Base-by-base conservation (phyloP, 306 rosid species). In the Vigna unguiculata region DNA sequence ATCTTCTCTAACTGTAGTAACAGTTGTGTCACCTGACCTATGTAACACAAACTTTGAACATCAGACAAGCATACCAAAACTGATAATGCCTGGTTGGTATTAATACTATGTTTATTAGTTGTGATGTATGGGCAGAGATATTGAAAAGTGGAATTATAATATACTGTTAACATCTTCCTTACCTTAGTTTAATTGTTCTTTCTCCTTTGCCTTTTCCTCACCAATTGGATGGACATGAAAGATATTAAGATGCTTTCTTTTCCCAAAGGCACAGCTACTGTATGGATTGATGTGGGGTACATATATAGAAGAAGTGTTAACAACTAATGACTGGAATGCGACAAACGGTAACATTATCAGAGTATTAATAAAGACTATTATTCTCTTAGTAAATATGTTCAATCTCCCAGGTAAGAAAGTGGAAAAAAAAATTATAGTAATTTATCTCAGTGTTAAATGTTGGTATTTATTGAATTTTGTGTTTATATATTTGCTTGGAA, bases 121-220 rank as follows among this genome's bases (percentile, higher is more conserved):
- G 41, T 63, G 46, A 28, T 62, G 36, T 75, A 32, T 6, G 45
- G 12, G 45, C 24, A 4, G 45, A 45, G 48, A 43, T 41, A 17
- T 28, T 41, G 75, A 59, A 47, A 57, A 46, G n/a, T 16, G 21
- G 69, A 32, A 78, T 32, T 58, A 71, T 71, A 71, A 43, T 54
- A 53, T 59, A 68, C 46, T 15, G 24, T 65, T 10, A 7, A 2
- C 24, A 46, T n/a, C 58, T 71, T 9, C 5, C 25, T 19, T 7
- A 72, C 82, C 79, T 36, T 55, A 38, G 40, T 82, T 55, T 63
- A 47, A 55, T 82, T 77, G 85, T 55, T 82, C 72, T 47, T 77
- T 65, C 53, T 72, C 25, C 74, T 62, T 59, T 72, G 65, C 34
- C 41, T 51, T 32, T 62, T 51, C 25, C 76, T 74, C 14, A 13